phyloP scores from a whole-genome alignment of 345 rosid species.

The Hypericum perforatum region DNA sequence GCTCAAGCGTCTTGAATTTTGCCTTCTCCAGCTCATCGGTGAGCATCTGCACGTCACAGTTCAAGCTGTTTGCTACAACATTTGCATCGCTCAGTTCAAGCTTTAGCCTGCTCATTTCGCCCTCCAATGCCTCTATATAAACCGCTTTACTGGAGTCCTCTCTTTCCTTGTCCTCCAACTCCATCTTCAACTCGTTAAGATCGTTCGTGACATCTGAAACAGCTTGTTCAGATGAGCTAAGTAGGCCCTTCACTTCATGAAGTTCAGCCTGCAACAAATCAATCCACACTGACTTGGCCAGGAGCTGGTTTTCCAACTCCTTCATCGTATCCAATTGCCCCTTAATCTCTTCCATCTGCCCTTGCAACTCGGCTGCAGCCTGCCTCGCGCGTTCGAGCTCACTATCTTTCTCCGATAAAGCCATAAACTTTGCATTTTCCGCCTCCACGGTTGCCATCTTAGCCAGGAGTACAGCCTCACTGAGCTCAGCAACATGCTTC shows the following conservation, averaged over 20 bases:
- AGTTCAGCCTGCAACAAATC: constrained; percentile 22
- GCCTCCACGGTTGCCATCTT: constrained; percentile 21
- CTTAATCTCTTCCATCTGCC: constrained; percentile 21
- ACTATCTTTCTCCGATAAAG: constrained; percentile 21
- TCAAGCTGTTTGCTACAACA: constrained; percentile 15
- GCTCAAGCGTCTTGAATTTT: constrained; percentile 17
- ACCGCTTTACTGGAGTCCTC: constrained; percentile 24
- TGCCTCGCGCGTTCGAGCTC: constrained; percentile 14
- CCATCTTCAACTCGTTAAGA: constrained; percentile 14
- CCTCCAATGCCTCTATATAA: constrained; percentile 15
- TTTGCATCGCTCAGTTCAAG: constrained; percentile 15
- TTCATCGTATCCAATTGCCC: constrained; percentile 13
- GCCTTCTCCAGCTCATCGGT: constrained; percentile 16
- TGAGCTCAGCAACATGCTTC: constrained; percentile 18
- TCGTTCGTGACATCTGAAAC: constrained; percentile 15
- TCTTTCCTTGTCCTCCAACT: constrained; percentile 20
- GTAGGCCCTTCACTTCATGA: constrained; percentile 13
- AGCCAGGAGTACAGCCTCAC: constrained; percentile 16
- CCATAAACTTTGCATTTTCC: constrained; percentile 15
- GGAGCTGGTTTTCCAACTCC: constrained; percentile 29
- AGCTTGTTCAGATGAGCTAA: constrained; percentile 19
- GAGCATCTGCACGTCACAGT: constrained; percentile 15
- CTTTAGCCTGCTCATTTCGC: constrained; percentile 22
- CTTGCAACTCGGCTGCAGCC: constrained; percentile 13
- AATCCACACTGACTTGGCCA: constrained; percentile 13